Percentiles rank a stretch among this genome's conserved stretches.
Conservation (phyloP, 192 early-diverging fungal species). For the Umbelopsis vinacea region DNA sequence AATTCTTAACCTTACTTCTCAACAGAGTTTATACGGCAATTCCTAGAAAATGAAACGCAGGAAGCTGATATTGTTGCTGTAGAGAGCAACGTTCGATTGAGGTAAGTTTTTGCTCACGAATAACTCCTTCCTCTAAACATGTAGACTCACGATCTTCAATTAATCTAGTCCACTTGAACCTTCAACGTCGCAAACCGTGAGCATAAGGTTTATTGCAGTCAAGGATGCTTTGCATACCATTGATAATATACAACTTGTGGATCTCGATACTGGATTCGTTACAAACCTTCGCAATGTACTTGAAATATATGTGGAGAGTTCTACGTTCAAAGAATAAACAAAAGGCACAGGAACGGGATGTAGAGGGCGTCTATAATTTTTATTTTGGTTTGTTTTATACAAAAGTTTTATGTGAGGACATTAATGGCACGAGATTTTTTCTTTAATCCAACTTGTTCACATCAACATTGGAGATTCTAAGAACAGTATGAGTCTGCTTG, state of each 20-base stretch:
- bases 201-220: conserved; percentile 63
- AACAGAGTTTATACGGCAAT: conserved; percentile 54
- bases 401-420: neutral
- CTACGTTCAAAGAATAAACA: neutral
- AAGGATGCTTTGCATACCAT: conserved; percentile 61
- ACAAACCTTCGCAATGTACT: conserved; percentile 57
- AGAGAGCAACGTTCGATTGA: conserved; percentile 62
- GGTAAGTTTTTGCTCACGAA: conserved; percentile 35
- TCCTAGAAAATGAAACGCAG: conserved; percentile 60
- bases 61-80: conserved; percentile 64
- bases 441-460: conserved; percentile 35
- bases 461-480: conserved; percentile 73
- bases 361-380: neutral
- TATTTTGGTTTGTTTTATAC: neutral
- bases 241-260: conserved; percentile 60
- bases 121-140: neutral
- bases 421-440: neutral
- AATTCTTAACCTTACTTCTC: neutral
- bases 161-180: conserved; percentile 51
- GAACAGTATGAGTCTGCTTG: conserved; percentile 73
- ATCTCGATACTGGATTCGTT: conserved; percentile 65
- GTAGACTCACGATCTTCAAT: too few relatives aligned
- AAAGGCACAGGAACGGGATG: neutral
- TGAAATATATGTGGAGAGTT: conserved; percentile 40
- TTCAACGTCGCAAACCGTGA: conserved; percentile 58